Conservation (phyloP, 139 green algal species). For the Tetraselmis striata region DNA sequence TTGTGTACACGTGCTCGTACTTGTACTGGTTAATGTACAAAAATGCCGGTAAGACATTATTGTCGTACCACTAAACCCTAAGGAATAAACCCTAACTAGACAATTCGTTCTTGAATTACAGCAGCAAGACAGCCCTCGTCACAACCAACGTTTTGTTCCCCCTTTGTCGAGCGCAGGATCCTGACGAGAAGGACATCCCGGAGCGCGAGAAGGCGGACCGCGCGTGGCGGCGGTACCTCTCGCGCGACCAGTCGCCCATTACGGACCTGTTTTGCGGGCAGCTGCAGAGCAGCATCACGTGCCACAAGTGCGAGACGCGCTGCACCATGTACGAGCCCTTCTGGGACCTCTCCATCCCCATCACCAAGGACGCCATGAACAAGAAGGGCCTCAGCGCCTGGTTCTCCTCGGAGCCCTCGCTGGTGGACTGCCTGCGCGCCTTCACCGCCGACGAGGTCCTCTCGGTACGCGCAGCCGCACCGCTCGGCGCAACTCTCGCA, state of each 20-base stretch:
- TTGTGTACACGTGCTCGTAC: too few relatives aligned
- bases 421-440: slow-evolving; percentile 46
- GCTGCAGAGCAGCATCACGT: slow-evolving; percentile 46
- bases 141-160: too few relatives aligned
- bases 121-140: too few relatives aligned
- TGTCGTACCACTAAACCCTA: too few relatives aligned
- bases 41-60: too few relatives aligned
- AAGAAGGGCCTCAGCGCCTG: slow-evolving; percentile 17
- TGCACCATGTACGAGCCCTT: slow-evolving; percentile 54
- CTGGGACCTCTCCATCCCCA: slow-evolving; percentile 46
- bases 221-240: slow-evolving; percentile 27
- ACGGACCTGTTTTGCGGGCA: slow-evolving; percentile 46
- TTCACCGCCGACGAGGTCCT: slow-evolving; percentile 44
- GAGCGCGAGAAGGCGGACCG: slow-evolving; percentile 34
- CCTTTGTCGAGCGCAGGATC: background rate
- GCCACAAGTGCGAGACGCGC: slow-evolving; percentile 35
- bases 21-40: too few relatives aligned
- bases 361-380: slow-evolving; percentile 24
- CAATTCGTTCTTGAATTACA: too few relatives aligned
- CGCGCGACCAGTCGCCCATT: slow-evolving; percentile 25
- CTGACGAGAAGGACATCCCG: slow-evolving; percentile 12
- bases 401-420: slow-evolving; percentile 16
- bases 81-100: too few relatives aligned
- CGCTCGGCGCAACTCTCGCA: too few relatives aligned
- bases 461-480: too few relatives aligned